Percentiles rank a stretch among this genome's conserved stretches.
These are phyloP conservation scores for Kregervanrija fluxuum DNA, from an alignment of 805 yeast genomes.

Conservation along the genomic window DNA sequence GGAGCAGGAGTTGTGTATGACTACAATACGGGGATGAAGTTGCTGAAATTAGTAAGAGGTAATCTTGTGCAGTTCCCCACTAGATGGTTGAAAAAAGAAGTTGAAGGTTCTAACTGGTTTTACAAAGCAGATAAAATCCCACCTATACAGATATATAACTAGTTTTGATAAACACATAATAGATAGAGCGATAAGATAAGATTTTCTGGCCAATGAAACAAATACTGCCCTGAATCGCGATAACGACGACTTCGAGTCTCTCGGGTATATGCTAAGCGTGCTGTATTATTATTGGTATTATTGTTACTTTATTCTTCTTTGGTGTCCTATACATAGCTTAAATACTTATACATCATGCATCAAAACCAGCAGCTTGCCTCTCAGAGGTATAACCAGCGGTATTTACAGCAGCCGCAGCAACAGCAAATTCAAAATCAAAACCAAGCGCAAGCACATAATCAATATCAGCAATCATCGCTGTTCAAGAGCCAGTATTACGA, in stretches of 20 bases:
- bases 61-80: constrained; percentile 87
- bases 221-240: neutral
- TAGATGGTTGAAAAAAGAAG: constrained; percentile 82
- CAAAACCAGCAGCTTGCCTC: no score
- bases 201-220: neutral
- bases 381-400: no score
- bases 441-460: no score
- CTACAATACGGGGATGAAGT: constrained; percentile 66
- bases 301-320: no score
- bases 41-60: constrained; percentile 71
- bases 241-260: neutral
- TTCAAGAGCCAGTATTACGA: no score
- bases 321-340: no score
- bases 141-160: constrained; percentile 90
- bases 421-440: no score
- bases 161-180: neutral
- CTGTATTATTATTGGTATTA: neutral
- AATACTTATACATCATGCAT: no score
- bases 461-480: no score
- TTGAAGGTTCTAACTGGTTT: constrained; percentile 92
- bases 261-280: neutral
- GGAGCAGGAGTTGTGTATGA: constrained; percentile 32
- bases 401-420: no score
- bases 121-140: constrained; percentile 90
- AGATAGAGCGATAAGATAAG: neutral